Evolutionary conservation across 805 yeast species (phyloP), one percentile per base, ranked within the genome.

Genomic region (Yueomyces sp.): DNA sequence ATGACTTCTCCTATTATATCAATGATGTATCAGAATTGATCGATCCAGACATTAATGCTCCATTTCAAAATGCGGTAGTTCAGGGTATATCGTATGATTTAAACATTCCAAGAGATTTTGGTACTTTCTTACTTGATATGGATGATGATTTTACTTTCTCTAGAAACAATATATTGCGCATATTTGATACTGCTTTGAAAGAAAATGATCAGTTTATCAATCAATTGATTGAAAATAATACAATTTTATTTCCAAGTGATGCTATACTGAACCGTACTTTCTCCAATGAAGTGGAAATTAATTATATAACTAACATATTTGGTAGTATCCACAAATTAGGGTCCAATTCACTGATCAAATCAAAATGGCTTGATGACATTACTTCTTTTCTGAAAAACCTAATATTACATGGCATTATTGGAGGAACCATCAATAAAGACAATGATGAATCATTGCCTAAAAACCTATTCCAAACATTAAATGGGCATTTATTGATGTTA

Each of bases 1-100:
- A 19, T 19, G 19, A 19, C 19, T 19, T 19, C 19, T 19, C 19
- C 19, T 19, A 19, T 19, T 19, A 19, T 19, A 19, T 19, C 1
- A 34, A 34, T 34, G 6, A 5, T 43, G 44, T 44, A 9, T 46
- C 54, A 3, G 42, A 46, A n/a, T 9, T 11, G 5, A 19, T 34
- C n/a, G 81, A 77, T 28, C 60, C 69, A 1, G 81, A 82, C 53
- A 56, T 76, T 28, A 62, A 58, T 42, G 85, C 92, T 2, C 68
- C 69, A 42, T 73, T 76, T 39, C 84, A 79, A 52, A 69, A 76
- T 50, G 75, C 88, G 0, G 74, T 73, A 30, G 74, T 85, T 9
- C 85, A 82, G 46, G 86, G 83, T 1, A 66, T 82, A 2, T 76
- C 74, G 44, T 52, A 62, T 19, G 51, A 72, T 8, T 49, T 81